Evolutionary conservation across 805 yeast genomes (phyloP), one percentile per base, ranked within the genome.

Genomic region (Monosporozyma yasuniensis): DNA sequence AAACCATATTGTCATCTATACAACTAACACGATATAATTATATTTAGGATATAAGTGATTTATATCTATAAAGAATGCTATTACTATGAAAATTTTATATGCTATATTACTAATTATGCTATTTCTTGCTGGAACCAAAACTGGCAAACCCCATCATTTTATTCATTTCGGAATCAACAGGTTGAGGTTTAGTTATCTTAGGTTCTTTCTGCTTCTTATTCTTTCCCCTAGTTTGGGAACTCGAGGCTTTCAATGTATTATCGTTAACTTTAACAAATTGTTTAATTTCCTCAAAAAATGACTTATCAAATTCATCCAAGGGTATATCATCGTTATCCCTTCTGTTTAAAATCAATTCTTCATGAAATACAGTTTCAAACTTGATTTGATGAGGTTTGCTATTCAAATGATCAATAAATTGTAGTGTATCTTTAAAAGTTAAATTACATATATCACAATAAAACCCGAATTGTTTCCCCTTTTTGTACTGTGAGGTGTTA

Each of bases 381-480:
- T 71, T 73, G 4, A 68, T 62, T 38, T 75, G 60, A 66, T 85
- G 98, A 52, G 76, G 82, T 34, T 80, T 81, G 35, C 88, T 80
- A 60, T 87, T 88, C 60, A 87, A 70, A 68, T 93, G 98, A 61
- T 90, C 95, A 3, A 87, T 74, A 62, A 81, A 80, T 53, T 88
- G 84, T 56, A 88, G 68, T 50, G 85, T 84, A 63, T 93, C 97
- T 60, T 88, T 81, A 68, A 79, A 91, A 2, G 91, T 83, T 51
- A 87, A 65, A 54, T 83, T 79, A 66, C 99, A 93, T 1, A 78
- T 65, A 10, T 83, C 85, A 67, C 99, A 93, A 57, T 77, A 77
- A 66, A 91, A 91, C 21, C 97, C 96, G 52, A 87, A 86, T 23
- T 85, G 79, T 49, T 75, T 75, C 48, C 88, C 79, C 53, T 61